Evolutionary conservation across 2,329 filamentous ascomycete species (phyloP), one percentile per base, ranked within the genome.

Genomic region (Lachnellula arida): DNA sequence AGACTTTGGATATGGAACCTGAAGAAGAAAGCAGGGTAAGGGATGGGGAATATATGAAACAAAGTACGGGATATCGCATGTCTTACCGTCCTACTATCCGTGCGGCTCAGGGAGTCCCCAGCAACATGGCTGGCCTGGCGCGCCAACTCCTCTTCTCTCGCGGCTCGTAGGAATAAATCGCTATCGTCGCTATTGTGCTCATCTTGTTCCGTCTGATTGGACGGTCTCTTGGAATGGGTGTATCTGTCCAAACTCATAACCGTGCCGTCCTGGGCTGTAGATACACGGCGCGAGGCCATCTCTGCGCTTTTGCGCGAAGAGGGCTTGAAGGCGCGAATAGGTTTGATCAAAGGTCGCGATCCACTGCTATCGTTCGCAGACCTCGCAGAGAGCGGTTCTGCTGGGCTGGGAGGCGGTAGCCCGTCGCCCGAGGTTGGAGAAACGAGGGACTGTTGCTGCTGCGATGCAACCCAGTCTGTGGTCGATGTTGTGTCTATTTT

Each of bases 111-210:
- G 28, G 55, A 47, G 35, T 56, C 57, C 35, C 46, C 52, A 28
- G 51, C 54, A 37, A 32, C 53, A 48, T 57, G 57, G 40, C 37
- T 51, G 35, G 54, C 52, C 48, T 60, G 56, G 55, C 61, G 59
- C 17, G 53, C 46, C 53, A 60, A 58, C 35, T 68, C 66, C 55
- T 70, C 68, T 52, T 68, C 66, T 39, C 62, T 57, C n/a, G 68
- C 68, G 25, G 66, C 65, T 43, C 63, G 62, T 3, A 70, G 57
- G 39, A 69, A 70, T 11, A 70, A 53, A 60, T 70, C 68, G 35
- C 64, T 65, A 22, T 69, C 67, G 55, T 70, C 68, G 49, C 65
- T 69, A 37, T 60, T 60, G n/a, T 63, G 60, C 32, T 67, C 64
- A 35, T 69, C 67, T 32, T 55, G 59, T 17, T 65, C 63, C 12